Base-by-base conservation (phyloP, 768 basidiomycete species). In the Tricholoma terreum region DNA sequence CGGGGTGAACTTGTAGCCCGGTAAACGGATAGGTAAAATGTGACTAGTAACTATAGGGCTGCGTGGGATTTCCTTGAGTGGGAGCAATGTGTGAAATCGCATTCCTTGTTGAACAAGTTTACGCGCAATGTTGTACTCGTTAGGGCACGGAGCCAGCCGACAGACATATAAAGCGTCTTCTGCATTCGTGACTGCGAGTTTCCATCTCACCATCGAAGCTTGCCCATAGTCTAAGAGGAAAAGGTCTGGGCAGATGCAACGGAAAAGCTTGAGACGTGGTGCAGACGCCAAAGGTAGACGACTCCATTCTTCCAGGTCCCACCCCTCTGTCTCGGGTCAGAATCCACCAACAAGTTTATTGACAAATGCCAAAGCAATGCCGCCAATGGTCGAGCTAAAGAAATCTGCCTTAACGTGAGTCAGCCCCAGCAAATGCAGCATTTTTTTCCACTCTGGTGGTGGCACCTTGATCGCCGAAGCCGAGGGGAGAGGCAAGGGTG, bases 41-140 rank as follows among this genome's bases (percentile, higher is more conserved):
- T 24, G n/a, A 34, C 6, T 27, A 27, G 24, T 27, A 27, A 27
- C 24, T 27, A 27, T 27, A 27, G 24, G 24, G 24, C 24, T 27
- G 24, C 24, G 24, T 6, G 24, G 24, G 24, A 27, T 27, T 30
- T 6, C 45, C 11, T 42, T n/a, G 8, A 50, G 30, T 4, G 36
- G 34, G 2, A 50, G 17, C 19, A 59, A 42, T n/a, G 58, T 59
- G 4, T 40, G 46, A 50, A 59, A 59, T 8, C 33, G 31, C 21
- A 59, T 51, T 3, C 54, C 58, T 9, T 52, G 36, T 11, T 34
- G n/a, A 30, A 52, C 24, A 6, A 59, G 38, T 17, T 46, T 52
- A 14, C 12, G 12, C 6, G 50, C 58, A 4, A 59, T 27, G 9
- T 56, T 36, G 7, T 45, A 30, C 11, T 59, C 54, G 9, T 45